Evolutionary conservation across 2,329 filamentous ascomycete genomes (phyloP).

Genomic region (Elsinoe batatas): DNA sequence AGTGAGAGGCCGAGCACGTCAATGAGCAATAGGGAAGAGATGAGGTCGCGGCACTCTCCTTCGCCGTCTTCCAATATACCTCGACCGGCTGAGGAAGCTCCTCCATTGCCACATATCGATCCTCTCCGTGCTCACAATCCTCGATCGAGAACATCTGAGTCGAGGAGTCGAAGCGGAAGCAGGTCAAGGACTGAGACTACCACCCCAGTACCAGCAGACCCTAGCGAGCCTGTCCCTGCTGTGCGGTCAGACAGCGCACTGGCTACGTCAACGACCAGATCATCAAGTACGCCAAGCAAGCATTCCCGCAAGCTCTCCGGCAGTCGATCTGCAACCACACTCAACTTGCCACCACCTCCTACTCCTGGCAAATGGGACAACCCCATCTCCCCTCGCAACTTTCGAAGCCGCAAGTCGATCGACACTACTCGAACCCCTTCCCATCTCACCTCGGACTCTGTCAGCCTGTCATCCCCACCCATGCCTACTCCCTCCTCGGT

Average conservation of each 20-base stretch:
- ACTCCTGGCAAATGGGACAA: conserved; percentile 5
- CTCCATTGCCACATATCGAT: neutral
- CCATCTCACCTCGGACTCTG: neutral
- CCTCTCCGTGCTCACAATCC: neutral
- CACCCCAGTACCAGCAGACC: neutral
- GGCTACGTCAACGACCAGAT: neutral
- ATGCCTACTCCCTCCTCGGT: neutral
- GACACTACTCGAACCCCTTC: neutral
- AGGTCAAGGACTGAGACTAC: neutral
- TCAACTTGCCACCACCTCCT: neutral
- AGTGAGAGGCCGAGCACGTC: conserved; percentile 1
- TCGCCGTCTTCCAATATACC: neutral
- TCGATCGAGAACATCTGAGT: neutral
- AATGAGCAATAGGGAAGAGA: neutral
- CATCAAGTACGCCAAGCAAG: neutral
- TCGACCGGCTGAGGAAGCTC: neutral
- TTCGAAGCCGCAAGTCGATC: neutral
- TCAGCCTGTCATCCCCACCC: neutral
- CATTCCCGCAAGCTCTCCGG: neutral
- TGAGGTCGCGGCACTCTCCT: conserved; percentile 1
- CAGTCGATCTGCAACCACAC: neutral
- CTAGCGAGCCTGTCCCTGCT: neutral
- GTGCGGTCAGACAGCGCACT: neutral
- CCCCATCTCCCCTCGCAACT: neutral
- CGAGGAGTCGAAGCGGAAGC: neutral